Evolutionary conservation across 2,329 filamentous ascomycete genomes (phyloP).

Genomic region (Blumeria hordei): DNA sequence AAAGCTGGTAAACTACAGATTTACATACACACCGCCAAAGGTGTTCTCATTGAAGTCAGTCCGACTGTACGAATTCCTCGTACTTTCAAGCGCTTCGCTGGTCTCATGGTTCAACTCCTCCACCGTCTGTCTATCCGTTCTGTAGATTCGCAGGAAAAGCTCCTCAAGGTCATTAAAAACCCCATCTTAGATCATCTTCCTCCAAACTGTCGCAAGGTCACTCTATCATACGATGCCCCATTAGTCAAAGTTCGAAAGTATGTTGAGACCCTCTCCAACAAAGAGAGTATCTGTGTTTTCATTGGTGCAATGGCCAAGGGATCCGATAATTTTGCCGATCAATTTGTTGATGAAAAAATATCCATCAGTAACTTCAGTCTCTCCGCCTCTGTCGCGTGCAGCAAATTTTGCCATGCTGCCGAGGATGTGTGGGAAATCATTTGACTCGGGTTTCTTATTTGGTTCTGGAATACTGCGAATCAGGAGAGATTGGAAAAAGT

Average conservation of each 20-base stretch:
- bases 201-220: conserved; percentile 93
- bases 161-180: conserved; percentile 92
- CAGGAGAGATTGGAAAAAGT: no score
- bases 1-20: conserved; percentile 95
- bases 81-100: conserved; percentile 96
- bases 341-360: conserved; percentile 88
- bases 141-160: conserved; percentile 90
- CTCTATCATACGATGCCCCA: conserved; percentile 76
- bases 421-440: conserved; percentile 92
- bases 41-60: conserved; percentile 90
- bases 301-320: conserved; percentile 98
- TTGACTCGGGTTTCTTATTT: conserved; percentile 21
- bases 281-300: conserved; percentile 93
- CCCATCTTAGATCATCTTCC: conserved; percentile 93
- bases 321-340: conserved; percentile 81
- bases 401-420: conserved; percentile 96
- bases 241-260: conserved; percentile 78
- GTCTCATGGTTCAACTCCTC: conserved; percentile 92
- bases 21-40: conserved; percentile 94
- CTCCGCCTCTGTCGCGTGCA: conserved; percentile 92
- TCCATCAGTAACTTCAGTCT: conserved; percentile 96
- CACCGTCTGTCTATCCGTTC: conserved; percentile 91
- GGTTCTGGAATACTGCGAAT: no score
- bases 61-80: conserved; percentile 93
- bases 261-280: conserved; percentile 49